Conservation (phyloP, 1,139 yeast genomes). For the Yamadazyma oceani region DNA sequence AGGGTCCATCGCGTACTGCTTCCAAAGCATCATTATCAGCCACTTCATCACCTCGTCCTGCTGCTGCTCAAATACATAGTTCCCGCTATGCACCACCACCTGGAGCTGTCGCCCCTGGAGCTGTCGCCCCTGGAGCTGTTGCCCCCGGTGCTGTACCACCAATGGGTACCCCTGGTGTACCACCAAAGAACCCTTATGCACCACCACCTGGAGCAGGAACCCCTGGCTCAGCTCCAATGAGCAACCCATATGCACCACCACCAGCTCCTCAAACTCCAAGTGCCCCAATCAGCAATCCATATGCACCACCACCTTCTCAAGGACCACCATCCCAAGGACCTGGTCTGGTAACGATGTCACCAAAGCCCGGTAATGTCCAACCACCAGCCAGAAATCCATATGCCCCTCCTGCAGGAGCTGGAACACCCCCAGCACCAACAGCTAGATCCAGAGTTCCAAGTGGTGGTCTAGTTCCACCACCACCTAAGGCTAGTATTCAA, state of each 20-base stretch:
- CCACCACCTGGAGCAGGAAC: slow-evolving; percentile 10
- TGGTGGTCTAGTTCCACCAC: slow-evolving; percentile 19
- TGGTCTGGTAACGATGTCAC: neutral
- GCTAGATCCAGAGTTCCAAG: slow-evolving; percentile 15
- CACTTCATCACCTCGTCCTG: slow-evolving; percentile 16
- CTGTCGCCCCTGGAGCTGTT: slow-evolving; percentile 11
- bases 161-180: slow-evolving; percentile 3
- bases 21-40: slow-evolving; percentile 25
- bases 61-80: slow-evolving; percentile 21
- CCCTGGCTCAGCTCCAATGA: slow-evolving; percentile 5
- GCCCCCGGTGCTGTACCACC: no score
- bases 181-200: slow-evolving; percentile 20
- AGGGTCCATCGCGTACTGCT: slow-evolving; percentile 29
- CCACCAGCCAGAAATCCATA: slow-evolving; percentile 42
- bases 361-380: slow-evolving; percentile 8
- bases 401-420: slow-evolving; percentile 36
- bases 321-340: slow-evolving; percentile 5
- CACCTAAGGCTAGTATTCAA: slow-evolving; percentile 18
- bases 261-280: slow-evolving; percentile 11
- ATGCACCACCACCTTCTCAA: slow-evolving; percentile 13
- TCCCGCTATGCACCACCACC: slow-evolving; percentile 45
- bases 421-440: slow-evolving; percentile 7
- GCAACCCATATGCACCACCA: slow-evolving; percentile 13
- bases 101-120: slow-evolving; percentile 9
- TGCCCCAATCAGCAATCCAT: slow-evolving; percentile 14